Evolutionary conservation across 768 basidiomycete species (phyloP).

Genomic region (Agaricus subrufescens): DNA sequence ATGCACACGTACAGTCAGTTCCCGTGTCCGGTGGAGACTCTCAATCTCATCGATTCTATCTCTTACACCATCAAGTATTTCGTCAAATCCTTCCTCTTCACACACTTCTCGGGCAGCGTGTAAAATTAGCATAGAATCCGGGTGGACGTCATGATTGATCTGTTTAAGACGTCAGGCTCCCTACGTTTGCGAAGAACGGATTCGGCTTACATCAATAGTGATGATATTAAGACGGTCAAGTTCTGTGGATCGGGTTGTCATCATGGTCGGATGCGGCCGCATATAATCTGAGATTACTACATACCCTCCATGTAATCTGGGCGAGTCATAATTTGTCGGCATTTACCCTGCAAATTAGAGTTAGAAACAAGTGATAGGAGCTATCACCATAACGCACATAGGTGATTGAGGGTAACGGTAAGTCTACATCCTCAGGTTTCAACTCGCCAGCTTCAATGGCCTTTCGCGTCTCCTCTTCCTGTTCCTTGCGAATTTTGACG

Average conservation of each 20-base stretch:
- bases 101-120: slow-evolving; percentile 69
- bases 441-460: slow-evolving; percentile 30
- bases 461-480: slow-evolving; percentile 38
- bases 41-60: slow-evolving; percentile 85
- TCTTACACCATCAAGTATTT: slow-evolving; percentile 67
- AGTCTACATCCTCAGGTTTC: slow-evolving; percentile 27
- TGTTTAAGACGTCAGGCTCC: slow-evolving; percentile 15
- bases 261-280: not conserved
- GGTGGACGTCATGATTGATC: slow-evolving; percentile 72
- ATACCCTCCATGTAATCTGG: slow-evolving; percentile 77
- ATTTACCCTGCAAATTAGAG: slow-evolving; percentile 43
- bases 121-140: slow-evolving; percentile 75
- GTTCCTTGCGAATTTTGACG: slow-evolving; percentile 52
- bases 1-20: slow-evolving; percentile 54
- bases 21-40: slow-evolving; percentile 72
- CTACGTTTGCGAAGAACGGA: not conserved
- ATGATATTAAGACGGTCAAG: slow-evolving; percentile 71
- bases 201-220: slow-evolving; percentile 64
- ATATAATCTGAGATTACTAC: slow-evolving; percentile 11
- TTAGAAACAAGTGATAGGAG: not conserved
- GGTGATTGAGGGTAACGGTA: slow-evolving; percentile 59
- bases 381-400: slow-evolving; percentile 37
- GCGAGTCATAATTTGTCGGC: slow-evolving; percentile 79
- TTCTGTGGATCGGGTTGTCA: slow-evolving; percentile 26
- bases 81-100: slow-evolving; percentile 73